phyloP scores from a whole-genome alignment of 371 early-diverging fungal genomes.

The Mucor circinelloides region DNA sequence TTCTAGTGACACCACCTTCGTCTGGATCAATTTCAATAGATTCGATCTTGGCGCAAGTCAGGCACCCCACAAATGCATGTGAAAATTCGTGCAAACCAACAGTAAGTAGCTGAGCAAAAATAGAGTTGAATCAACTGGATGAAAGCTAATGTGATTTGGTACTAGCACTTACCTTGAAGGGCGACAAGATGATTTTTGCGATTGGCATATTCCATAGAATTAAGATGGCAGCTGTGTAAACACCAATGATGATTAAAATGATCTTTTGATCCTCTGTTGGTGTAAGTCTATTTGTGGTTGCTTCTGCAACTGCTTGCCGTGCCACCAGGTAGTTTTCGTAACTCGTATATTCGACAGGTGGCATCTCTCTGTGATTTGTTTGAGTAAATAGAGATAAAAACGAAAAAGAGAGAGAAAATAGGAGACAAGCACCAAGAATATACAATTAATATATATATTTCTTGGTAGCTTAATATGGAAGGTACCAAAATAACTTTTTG shows the following conservation, averaged over 20 bases:
- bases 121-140: neutral
- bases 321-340: constrained; percentile 45
- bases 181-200: constrained; percentile 81
- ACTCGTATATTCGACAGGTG: constrained; percentile 33
- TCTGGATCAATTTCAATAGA: constrained; percentile 92
- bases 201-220: constrained; percentile 88
- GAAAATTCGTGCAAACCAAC: constrained; percentile 86
- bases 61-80: constrained; percentile 79
- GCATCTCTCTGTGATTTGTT: constrained; percentile 14
- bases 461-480: constrained; percentile 3
- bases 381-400: neutral
- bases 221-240: constrained; percentile 70
- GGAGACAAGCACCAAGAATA: neutral
- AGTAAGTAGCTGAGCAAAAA: constrained; percentile 59
- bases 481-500: constrained; percentile 1
- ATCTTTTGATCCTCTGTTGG: constrained; percentile 71
- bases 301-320: constrained; percentile 42
- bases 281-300: constrained; percentile 41
- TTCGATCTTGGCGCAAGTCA: constrained; percentile 89
- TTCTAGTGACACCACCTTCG: constrained; percentile 89
- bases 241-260: constrained; percentile 72
- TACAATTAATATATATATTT: neutral
- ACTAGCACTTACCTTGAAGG: constrained; percentile 73
- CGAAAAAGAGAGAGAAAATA: neutral
- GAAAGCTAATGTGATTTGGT: neutral